phyloP scores from a whole-genome alignment of 1,284 basidiomycete genomes.

The Ceratobasidium theobromae region DNA sequence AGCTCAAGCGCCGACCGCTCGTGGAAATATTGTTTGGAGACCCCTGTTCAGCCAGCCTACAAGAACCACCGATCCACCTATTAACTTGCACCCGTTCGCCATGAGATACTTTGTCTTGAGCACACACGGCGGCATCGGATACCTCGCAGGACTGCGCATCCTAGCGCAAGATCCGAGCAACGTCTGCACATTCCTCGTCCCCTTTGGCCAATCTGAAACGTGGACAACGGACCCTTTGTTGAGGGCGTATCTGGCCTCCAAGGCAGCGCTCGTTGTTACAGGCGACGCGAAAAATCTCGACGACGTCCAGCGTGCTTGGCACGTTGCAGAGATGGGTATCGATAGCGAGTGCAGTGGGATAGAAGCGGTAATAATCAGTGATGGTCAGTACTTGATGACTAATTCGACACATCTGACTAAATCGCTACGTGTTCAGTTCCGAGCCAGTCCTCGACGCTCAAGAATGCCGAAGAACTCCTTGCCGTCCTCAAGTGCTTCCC shows the following conservation, averaged over 20 bases:
- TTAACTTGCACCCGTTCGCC: neutral
- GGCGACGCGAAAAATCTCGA: conserved; percentile 12
- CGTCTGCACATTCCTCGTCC: conserved; percentile 18
- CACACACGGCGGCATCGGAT: conserved; percentile 17
- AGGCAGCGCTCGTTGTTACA: conserved; percentile 3
- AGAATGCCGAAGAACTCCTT: conserved; percentile 6
- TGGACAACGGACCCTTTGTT: conserved; percentile 12
- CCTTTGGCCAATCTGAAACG: neutral
- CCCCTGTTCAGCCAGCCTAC: too few species aligned
- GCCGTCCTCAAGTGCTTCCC: conserved; percentile 21
- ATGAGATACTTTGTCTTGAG: conserved; percentile 29
- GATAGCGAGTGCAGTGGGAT: conserved; percentile 27
- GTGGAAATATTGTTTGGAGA: neutral
- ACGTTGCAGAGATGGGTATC: conserved; percentile 28
- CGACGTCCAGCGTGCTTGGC: conserved; percentile 24
- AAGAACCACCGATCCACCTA: too few species aligned
- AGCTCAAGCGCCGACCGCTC: neutral
- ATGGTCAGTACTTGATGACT: conserved; percentile 7
- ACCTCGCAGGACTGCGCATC: conserved; percentile 25
- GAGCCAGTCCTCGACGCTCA: neutral
- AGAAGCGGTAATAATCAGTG: conserved; percentile 23
- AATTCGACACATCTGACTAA: conserved; percentile 10
- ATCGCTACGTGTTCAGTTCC: neutral
- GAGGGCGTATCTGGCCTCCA: neutral
- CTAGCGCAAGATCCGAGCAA: conserved; percentile 3